These are phyloP conservation scores for Cryptococcus sp. DNA, from an alignment of 1,284 basidiomycete genomes.

Conservation along the genomic window DNA sequence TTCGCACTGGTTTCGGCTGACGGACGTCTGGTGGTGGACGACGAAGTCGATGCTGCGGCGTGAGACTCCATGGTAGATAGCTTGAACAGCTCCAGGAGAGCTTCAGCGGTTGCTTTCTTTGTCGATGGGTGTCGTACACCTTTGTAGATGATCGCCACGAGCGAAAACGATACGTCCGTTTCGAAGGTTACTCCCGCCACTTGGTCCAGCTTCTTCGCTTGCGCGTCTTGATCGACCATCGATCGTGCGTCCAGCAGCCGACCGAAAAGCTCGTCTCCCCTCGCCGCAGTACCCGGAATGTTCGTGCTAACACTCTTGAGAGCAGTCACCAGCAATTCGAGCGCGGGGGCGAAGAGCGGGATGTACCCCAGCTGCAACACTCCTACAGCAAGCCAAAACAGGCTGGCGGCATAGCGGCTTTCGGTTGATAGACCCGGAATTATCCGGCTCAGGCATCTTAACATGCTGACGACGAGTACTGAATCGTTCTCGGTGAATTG, in stretches of 20 bases:
- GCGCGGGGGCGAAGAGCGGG: constrained; percentile 67
- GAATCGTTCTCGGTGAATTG: constrained; percentile 45
- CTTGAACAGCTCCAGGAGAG: constrained; percentile 53
- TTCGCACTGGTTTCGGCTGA: constrained; percentile 20
- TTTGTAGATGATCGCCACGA: constrained; percentile 81
- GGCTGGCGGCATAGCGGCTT: constrained; percentile 70
- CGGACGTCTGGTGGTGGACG: too few relatives aligned
- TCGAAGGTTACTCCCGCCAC: constrained; percentile 76
- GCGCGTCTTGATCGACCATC: constrained; percentile 60
- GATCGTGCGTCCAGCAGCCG: constrained; percentile 65
- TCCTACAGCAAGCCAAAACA: constrained; percentile 84
- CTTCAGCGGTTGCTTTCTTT: constrained; percentile 51
- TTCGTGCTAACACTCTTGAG: constrained; percentile 54
- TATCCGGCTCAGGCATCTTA: constrained; percentile 77
- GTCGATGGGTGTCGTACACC: constrained; percentile 72
- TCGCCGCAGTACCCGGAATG: constrained; percentile 54
- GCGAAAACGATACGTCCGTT: constrained; percentile 73
- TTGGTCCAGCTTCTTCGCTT: constrained; percentile 71
- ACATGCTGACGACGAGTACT: constrained; percentile 74
- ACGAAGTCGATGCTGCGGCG: constrained; percentile 33
- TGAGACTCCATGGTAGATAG: constrained; percentile 58
- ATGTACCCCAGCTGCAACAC: constrained; percentile 75
- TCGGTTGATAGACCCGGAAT: constrained; percentile 68
- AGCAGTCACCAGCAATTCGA: constrained; percentile 63
- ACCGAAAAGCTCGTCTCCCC: constrained; percentile 54